Percentiles rank a stretch among this genome's conserved stretches.
Conservation (phyloP, 768 basidiomycete species). For the Boletales sp. region DNA sequence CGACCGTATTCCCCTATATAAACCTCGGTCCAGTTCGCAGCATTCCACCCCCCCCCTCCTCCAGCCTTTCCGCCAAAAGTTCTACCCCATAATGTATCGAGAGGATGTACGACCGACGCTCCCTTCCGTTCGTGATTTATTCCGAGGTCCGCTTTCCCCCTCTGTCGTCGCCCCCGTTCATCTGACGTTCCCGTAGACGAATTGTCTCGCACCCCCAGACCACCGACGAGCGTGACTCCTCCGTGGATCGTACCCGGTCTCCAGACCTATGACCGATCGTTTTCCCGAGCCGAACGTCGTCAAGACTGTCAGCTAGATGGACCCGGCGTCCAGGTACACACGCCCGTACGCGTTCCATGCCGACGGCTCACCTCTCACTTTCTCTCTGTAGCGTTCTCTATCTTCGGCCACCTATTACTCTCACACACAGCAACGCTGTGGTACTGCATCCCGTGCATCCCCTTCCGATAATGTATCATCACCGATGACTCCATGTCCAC, state of each 20-base stretch:
- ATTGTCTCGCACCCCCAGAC: slow-evolving; percentile 39
- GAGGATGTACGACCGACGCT: slow-evolving; percentile 51
- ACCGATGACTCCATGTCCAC: slow-evolving; percentile 17
- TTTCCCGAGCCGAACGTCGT: slow-evolving; percentile 22
- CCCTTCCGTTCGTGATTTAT: slow-evolving; percentile 68
- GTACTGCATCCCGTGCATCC: slow-evolving; percentile 13
- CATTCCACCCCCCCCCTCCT: slow-evolving; percentile 8
- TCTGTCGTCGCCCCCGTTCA: neutral
- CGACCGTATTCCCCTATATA: slow-evolving; percentile 24
- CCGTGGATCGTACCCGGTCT: slow-evolving; percentile 45
- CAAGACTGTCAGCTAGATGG: slow-evolving; percentile 23
- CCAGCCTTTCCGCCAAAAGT: slow-evolving; percentile 12
- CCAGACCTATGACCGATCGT: slow-evolving; percentile 22
- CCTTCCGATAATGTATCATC: slow-evolving; percentile 22
- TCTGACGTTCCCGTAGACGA: slow-evolving; percentile 37
- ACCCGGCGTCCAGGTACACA: slow-evolving; percentile 30
- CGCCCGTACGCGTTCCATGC: neutral
- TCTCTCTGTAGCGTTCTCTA: slow-evolving; percentile 18
- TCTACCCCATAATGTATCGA: slow-evolving; percentile 22
- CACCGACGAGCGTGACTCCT: slow-evolving; percentile 37
- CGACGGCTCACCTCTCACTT: slow-evolving; percentile 1
- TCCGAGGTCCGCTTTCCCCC: slow-evolving; percentile 44
- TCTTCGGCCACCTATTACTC: slow-evolving; percentile 19
- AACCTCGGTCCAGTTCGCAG: slow-evolving; percentile 5
- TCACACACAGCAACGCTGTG: slow-evolving; percentile 25